phyloP scores from a whole-genome alignment of 176 grass and related monocot species.

The Chloris gayana region DNA sequence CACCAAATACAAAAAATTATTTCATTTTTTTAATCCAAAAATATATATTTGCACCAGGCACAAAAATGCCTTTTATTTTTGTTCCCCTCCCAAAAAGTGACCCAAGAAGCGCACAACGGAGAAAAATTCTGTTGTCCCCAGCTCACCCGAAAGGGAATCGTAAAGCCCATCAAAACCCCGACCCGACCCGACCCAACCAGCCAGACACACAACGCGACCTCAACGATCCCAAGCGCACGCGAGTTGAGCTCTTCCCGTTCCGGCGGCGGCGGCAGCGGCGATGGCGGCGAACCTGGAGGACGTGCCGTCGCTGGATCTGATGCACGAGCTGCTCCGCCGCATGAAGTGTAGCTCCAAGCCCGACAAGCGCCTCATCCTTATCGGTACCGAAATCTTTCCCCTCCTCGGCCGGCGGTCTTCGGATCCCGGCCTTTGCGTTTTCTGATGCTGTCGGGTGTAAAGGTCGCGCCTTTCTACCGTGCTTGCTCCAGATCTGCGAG shows the following conservation, averaged over 20 bases:
- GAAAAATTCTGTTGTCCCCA: background rate
- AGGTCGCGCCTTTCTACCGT: background rate
- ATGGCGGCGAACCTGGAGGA: constrained; percentile 83
- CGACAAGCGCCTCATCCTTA: constrained; percentile 93
- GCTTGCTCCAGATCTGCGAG: constrained; percentile 14
- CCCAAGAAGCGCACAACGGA: too few relatives aligned
- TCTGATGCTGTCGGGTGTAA: background rate
- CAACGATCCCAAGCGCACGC: background rate
- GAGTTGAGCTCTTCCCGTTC: background rate
- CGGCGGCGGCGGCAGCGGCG: background rate
- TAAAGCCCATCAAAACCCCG: constrained; percentile 25
- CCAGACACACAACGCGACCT: background rate
- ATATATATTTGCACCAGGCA: too few relatives aligned
- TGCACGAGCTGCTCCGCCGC: constrained; percentile 91
- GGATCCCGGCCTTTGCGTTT: background rate
- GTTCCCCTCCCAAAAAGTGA: too few relatives aligned
- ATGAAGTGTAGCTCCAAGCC: constrained; percentile 95
- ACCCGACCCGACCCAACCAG: background rate
- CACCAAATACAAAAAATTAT: too few relatives aligned
- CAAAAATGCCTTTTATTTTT: too few relatives aligned
- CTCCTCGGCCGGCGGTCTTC: background rate
- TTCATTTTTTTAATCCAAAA: too few relatives aligned
- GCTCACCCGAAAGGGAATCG: background rate
- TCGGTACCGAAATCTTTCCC: constrained; percentile 43
- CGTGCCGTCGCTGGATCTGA: constrained; percentile 87